Conservation (phyloP, 2,329 filamentous ascomycete genomes). For the Fusarium agapanthi region DNA sequence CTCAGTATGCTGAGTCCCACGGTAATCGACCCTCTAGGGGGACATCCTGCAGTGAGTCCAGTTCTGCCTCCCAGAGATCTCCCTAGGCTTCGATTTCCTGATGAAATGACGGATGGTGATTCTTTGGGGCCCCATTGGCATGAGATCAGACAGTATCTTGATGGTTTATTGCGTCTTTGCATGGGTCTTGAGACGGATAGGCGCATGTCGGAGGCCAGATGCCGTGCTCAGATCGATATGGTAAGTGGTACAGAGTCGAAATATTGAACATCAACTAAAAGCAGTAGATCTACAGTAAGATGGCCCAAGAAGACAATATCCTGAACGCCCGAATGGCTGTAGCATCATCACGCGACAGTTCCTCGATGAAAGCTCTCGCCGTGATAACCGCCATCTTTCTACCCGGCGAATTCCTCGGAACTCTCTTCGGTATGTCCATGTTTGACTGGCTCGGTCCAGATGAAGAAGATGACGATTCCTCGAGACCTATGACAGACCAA, state of each 20-base stretch:
- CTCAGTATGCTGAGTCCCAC: slow-evolving; percentile 41
- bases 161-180: slow-evolving; percentile 54
- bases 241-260: slow-evolving; percentile 38
- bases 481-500: not conserved
- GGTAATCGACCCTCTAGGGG: slow-evolving; percentile 32
- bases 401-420: slow-evolving; percentile 56
- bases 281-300: slow-evolving; percentile 56
- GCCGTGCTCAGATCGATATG: slow-evolving; percentile 58
- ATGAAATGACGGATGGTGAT: slow-evolving; percentile 34
- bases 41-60: slow-evolving; percentile 39
- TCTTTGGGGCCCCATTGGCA: slow-evolving; percentile 54
- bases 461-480: slow-evolving; percentile 39
- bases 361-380: slow-evolving; percentile 58
- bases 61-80: slow-evolving; percentile 35
- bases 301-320: slow-evolving; percentile 59
- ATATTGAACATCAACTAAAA: slow-evolving; percentile 1
- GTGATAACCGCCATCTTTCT: slow-evolving; percentile 60
- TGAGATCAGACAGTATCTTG: slow-evolving; percentile 57
- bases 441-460: slow-evolving; percentile 55
- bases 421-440: slow-evolving; percentile 58
- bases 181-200: slow-evolving; percentile 56
- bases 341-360: slow-evolving; percentile 53
- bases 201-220: slow-evolving; percentile 56
- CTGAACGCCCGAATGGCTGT: slow-evolving; percentile 54
- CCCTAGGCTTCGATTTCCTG: slow-evolving; percentile 24